phyloP scores from a whole-genome alignment of 345 rosid genomes.

The Dovyalis caffra region DNA sequence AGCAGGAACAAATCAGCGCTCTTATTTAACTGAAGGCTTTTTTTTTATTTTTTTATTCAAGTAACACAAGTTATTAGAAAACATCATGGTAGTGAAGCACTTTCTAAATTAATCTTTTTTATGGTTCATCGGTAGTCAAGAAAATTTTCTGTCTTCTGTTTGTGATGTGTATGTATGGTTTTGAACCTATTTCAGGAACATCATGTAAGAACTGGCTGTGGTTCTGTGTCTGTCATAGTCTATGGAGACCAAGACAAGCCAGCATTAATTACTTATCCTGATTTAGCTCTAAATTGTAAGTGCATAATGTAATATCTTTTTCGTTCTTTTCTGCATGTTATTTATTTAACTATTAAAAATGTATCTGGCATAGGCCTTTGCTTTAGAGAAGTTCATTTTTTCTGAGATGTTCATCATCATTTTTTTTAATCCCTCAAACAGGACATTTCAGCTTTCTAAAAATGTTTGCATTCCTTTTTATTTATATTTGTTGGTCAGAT shows the following conservation, averaged over 20 bases:
- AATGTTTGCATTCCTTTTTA: neutral
- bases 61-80: constrained; percentile 17
- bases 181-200: constrained; percentile 55
- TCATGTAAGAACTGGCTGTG: constrained; percentile 62
- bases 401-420: too few relatives aligned
- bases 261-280: constrained; percentile 84
- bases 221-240: constrained; percentile 82
- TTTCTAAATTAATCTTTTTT: neutral
- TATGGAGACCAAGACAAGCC: constrained; percentile 86
- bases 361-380: too few relatives aligned
- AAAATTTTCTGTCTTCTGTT: constrained; percentile 8
- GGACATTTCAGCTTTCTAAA: neutral
- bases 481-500: constrained; percentile 44
- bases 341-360: neutral
- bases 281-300: constrained; percentile 82
- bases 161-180: constrained; percentile 8
- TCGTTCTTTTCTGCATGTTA: neutral
- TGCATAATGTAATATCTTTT: constrained; percentile 16
- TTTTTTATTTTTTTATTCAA: too few relatives aligned
- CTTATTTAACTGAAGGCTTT: too few relatives aligned
- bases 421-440: neutral
- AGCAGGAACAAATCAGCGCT: too few relatives aligned
- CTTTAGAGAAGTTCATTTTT: too few relatives aligned
- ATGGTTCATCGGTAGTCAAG: neutral
- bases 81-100: constrained; percentile 23